Evolutionary conservation across 176 grass and related monocot species (phyloP).

Genomic region (Oryza meyeriana): DNA sequence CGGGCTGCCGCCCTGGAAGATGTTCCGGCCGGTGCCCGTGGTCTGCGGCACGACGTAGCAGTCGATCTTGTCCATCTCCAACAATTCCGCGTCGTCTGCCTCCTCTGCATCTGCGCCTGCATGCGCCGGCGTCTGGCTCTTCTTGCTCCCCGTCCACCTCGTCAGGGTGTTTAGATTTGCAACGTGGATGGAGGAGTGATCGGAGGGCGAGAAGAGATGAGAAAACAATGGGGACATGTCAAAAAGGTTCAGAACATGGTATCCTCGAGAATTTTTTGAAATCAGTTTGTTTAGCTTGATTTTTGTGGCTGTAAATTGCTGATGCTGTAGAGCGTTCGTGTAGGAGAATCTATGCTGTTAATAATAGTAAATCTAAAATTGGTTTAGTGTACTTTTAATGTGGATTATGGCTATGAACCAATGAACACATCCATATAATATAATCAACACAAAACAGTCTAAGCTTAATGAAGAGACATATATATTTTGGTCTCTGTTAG

Average conservation of each 20-base stretch:
- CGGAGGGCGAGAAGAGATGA: not conserved
- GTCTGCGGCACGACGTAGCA: slow-evolving; percentile 37
- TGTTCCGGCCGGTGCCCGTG: slow-evolving; percentile 32
- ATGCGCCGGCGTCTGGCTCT: not conserved
- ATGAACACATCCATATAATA: not conserved
- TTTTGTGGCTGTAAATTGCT: slow-evolving; percentile 37
- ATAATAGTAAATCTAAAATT: slow-evolving; percentile 38
- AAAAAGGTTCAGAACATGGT: slow-evolving; percentile 26
- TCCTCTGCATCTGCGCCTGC: not conserved
- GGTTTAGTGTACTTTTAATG: not conserved
- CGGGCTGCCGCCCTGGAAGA: slow-evolving; percentile 56
- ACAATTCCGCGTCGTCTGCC: not conserved
- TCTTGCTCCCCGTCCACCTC: not conserved
- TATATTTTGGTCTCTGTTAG: too few species aligned
- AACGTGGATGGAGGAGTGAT: not conserved
- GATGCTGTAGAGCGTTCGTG: not conserved
- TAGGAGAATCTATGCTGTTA: not conserved
- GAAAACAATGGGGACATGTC: slow-evolving; percentile 30
- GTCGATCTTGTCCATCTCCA: slow-evolving; percentile 33
- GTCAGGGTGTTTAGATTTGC: slow-evolving; percentile 25
- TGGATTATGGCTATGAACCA: not conserved
- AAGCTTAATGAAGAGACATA: not conserved
- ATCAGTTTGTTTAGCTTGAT: slow-evolving; percentile 18
- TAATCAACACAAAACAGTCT: not conserved
- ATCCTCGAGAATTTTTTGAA: slow-evolving; percentile 31